Evolutionary conservation across 495 filamentous ascomycete species (phyloP), one percentile per base, ranked within the genome.

Genomic region (Zalerion maritima): DNA sequence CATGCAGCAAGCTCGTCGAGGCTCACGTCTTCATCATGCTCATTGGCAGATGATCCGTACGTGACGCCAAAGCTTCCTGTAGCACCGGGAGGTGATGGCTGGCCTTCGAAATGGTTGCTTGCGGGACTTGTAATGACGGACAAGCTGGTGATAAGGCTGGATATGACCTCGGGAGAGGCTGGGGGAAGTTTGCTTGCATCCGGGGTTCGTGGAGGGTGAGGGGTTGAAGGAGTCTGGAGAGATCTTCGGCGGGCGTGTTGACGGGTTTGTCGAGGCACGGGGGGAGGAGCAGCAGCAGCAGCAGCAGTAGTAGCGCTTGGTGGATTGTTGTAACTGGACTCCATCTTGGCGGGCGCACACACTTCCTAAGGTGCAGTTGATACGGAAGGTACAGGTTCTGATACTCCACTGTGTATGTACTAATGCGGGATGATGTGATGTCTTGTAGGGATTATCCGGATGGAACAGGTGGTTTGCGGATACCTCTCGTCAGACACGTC

Each of bases 91-190:
- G 41, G 41, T 13, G 36, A 19, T 12, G 41, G 38, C 10, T 72
- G 40, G 44, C 55, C 66, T 28, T 87, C 81, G 45, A 86, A 84
- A 50, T 80, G 75, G 22, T 68, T 64, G 43, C 69, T 74, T 36
- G 77, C 64, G 14, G 82, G 78, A 26, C 70, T 63, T 0, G 83
- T 85, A 38, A 96, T 91, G 47, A 76, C 71, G 12, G 82, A 84
- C 11, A 97, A 69, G 3, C 85, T 89, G 29, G 84, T 86, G 50
- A 97, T 92, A 29, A 97, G 64, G 21, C 80, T 84, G 28, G 81
- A 86, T 37, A 97, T 96, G 27, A 97, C 80, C 52, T 92, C 85
- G 15, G 89, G 83, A 9, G 85, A 89, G 2, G 81, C 76, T 25
- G 82, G 71, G 67, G 52, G 16, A 71, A 45, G 36, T 64, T 68